A percentile compares a stretch with the other conserved stretches of the same genome.
Evolutionary conservation across 176 grass and related monocot genomes (phyloP).

Genomic region (Bolboschoenus planiculmis): DNA sequence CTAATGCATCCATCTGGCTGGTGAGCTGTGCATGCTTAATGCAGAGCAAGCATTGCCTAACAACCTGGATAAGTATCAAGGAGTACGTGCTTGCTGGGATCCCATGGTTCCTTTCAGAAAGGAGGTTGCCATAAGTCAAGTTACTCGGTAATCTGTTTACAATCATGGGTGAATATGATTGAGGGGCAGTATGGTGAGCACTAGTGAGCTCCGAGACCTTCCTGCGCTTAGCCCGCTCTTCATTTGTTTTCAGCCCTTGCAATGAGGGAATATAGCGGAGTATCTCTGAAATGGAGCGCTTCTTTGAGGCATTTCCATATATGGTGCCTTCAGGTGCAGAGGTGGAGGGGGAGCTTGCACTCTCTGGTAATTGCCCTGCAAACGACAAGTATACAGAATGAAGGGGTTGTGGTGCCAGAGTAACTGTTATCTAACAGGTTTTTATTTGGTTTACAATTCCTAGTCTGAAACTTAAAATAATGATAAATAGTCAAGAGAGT

Average conservation of each 20-base stretch:
- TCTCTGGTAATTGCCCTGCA: constrained; percentile 36
- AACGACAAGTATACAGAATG: constrained; percentile 24
- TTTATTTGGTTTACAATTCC: not conserved
- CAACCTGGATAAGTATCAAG: constrained; percentile 75
- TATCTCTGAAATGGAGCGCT: constrained; percentile 61
- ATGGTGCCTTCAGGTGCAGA: constrained; percentile 30
- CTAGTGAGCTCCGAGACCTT: constrained; percentile 43
- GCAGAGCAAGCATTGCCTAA: constrained; percentile 74
- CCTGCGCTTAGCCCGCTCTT: constrained; percentile 41
- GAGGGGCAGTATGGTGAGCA: constrained; percentile 29
- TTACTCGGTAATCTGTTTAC: constrained; percentile 33
- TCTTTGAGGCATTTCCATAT: constrained; percentile 36
- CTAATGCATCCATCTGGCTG: constrained; percentile 81
- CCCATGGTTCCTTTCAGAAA: constrained; percentile 50
- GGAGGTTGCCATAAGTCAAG: constrained; percentile 52
- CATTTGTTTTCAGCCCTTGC: constrained; percentile 36
- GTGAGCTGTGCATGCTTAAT: constrained; percentile 98
- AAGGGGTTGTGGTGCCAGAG: not conserved
- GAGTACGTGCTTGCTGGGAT: constrained; percentile 62
- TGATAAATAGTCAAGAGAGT: not conserved
- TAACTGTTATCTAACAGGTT: not conserved
- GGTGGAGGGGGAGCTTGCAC: constrained; percentile 13
- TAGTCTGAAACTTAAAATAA: not conserved
- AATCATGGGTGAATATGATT: constrained; percentile 31
- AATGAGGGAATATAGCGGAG: constrained; percentile 50